These are phyloP conservation scores for Suillus clintonianus DNA, from an alignment of 768 basidiomycete species.

Conservation along the genomic window DNA sequence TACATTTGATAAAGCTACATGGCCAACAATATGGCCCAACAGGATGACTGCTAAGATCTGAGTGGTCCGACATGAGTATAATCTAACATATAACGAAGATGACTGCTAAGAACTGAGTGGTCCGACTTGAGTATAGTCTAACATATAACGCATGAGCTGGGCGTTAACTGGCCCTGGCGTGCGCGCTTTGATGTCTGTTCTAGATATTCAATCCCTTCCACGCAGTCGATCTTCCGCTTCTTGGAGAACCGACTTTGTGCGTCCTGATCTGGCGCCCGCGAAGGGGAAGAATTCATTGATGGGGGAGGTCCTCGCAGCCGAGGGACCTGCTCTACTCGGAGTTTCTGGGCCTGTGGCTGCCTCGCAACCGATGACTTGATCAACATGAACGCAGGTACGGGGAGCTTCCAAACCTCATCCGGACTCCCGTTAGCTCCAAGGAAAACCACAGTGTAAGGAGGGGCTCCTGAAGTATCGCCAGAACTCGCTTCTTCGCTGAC, in stretches of 20 bases:
- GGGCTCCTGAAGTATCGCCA: not conserved
- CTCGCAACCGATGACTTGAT: conserved; percentile 2
- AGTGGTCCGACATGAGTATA: not conserved
- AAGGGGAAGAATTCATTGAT: not conserved
- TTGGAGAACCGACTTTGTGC: not conserved
- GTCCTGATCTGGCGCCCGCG: not conserved
- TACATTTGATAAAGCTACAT: not conserved
- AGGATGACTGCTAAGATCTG: not conserved
- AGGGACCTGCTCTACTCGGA: not conserved
- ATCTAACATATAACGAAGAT: no score
- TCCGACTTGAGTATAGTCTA: not conserved
- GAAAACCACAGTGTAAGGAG: not conserved
- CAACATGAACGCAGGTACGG: not conserved
- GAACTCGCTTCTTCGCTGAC: not conserved
- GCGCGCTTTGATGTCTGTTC: not conserved
- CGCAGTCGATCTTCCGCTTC: not conserved
- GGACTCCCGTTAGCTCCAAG: conserved; percentile 2
- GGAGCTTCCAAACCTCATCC: conserved; percentile 1
- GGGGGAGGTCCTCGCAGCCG: conserved; percentile 1
- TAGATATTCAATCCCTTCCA: not conserved
- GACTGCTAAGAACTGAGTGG: not conserved
- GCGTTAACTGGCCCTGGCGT: not conserved
- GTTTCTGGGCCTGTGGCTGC: conserved; percentile 1
- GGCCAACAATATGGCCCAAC: not conserved
- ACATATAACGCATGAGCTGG: conserved; percentile 1